Percentiles rank a stretch among this genome's conserved stretches.
phyloP scores from a whole-genome alignment of 495 filamentous ascomycete genomes.

The Apiosordaria backusii region DNA sequence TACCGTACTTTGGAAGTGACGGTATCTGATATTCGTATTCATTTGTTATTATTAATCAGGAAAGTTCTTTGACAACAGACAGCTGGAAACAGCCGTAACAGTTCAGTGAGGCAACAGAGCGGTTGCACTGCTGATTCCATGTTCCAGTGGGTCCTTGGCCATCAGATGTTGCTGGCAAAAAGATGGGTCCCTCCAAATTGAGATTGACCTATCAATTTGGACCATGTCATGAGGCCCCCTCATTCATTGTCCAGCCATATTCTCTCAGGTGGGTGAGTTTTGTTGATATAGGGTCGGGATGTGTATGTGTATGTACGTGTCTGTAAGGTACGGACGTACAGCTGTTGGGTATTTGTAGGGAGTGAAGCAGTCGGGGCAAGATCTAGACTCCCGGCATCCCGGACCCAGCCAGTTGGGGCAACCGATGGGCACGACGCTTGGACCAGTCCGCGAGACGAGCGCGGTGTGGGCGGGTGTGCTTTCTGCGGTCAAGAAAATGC shows the following conservation, averaged over 20 bases:
- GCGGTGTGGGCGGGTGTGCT: slow-evolving; percentile 1
- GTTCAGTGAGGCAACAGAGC: background rate
- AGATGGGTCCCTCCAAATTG: slow-evolving; percentile 6
- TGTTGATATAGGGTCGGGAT: background rate
- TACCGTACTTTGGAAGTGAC: background rate
- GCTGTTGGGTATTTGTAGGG: background rate
- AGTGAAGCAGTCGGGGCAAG: background rate
- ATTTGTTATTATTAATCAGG: background rate
- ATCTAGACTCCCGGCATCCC: background rate
- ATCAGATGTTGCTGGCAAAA: slow-evolving; percentile 5
- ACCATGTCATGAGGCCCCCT: background rate
- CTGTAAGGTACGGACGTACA: background rate
- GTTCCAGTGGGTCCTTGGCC: background rate
- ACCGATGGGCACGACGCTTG: background rate
- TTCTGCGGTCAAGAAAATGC: background rate
- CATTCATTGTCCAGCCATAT: background rate
- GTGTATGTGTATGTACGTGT: background rate
- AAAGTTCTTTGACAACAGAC: background rate
- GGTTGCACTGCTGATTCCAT: background rate
- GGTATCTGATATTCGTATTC: background rate
- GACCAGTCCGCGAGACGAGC: slow-evolving; percentile 12
- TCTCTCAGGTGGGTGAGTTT: background rate
- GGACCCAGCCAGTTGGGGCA: background rate
- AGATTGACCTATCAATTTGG: slow-evolving; percentile 16
- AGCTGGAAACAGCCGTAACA: too few species aligned